Evolutionary conservation across 2,329 filamentous ascomycete species (phyloP), one percentile per base, ranked within the genome.

Genomic region (Microcera coccophila): DNA sequence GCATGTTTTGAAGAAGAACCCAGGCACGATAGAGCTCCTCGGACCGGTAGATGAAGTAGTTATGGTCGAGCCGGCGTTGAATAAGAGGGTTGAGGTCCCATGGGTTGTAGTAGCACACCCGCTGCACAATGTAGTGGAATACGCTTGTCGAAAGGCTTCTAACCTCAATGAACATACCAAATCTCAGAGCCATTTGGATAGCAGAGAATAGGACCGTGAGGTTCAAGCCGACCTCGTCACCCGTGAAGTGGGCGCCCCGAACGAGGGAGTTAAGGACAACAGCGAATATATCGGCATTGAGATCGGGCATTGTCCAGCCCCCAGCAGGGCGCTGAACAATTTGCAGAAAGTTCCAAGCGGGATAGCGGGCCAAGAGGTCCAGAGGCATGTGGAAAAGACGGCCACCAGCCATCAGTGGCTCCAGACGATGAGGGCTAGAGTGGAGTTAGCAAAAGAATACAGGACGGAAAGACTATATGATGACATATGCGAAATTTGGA

Each of bases 11-110:
- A n/a, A 54, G 15, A n/a, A 34, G 14, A 1, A 31, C 7, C 53
- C 57, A 61, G 2, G 53, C 37, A 3, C 47, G 55, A 14, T 57
- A 57, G 5, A 62, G 40, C 29, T 62, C 58, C 20, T 53, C 49
- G 2, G 57, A 57, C 5, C 55, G 50, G 24, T 47, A 59, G 4
- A 40, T 15, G 28, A 47, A 54, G 34, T 62, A 52, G 8, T 29
- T 28, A 2, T 39, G 5, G 12, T 46, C 40, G 16, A 53, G 44
- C 8, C 21, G 17, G 21, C 16, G 42, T 1, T 16, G 19, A 10
- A 9, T 5, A 0, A 14, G 16, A n/a, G n/a, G n/a, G n/a, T n/a
- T n/a, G n/a, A 17, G 1, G 4, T 41, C 12, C 38, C 32, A 50
- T 2, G 57, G 57, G 31, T 60, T 54, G 36, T 45, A 45, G 17